These are phyloP conservation scores for Cyberlindnera maritima DNA, from an alignment of 805 yeast species.

Conservation along the genomic window DNA sequence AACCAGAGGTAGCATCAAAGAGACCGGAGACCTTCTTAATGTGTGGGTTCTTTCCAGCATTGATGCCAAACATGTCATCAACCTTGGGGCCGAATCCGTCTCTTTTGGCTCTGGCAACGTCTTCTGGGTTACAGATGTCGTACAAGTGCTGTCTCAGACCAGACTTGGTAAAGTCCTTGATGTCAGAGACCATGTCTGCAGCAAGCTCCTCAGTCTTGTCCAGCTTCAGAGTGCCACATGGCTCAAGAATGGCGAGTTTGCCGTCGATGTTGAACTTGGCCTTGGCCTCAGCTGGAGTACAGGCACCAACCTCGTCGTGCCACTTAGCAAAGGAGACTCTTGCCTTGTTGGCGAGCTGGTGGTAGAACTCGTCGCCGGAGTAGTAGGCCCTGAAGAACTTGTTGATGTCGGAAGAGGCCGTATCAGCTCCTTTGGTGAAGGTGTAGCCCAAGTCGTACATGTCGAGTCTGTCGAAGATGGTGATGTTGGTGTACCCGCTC, in stretches of 20 bases:
- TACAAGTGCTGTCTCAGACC: slow-evolving; percentile 17
- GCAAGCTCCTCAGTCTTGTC: slow-evolving; percentile 10
- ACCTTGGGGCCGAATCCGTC: slow-evolving; percentile 29
- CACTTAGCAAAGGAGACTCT: slow-evolving; percentile 11
- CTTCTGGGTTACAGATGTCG: slow-evolving; percentile 29
- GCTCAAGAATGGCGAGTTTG: slow-evolving; percentile 13
- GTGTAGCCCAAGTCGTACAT: slow-evolving; percentile 28
- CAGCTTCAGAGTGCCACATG: slow-evolving; percentile 15
- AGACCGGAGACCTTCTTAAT: slow-evolving; percentile 24
- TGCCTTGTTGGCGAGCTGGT: slow-evolving; percentile 24
- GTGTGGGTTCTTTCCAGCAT: slow-evolving; percentile 13
- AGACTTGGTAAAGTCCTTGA: slow-evolving; percentile 10
- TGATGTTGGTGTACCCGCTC: slow-evolving; percentile 36
- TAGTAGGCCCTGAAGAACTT: slow-evolving; percentile 38
- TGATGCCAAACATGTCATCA: slow-evolving; percentile 18
- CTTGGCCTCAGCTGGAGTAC: slow-evolving; percentile 13
- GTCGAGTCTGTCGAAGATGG: slow-evolving; percentile 38
- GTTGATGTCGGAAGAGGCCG: slow-evolving; percentile 41
- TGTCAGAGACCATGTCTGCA: slow-evolving; percentile 3
- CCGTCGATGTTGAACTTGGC: slow-evolving; percentile 14
- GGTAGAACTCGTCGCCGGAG: slow-evolving; percentile 35
- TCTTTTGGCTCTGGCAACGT: slow-evolving; percentile 31
- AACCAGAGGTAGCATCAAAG: slow-evolving; percentile 32
- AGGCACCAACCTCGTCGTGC: slow-evolving; percentile 13
- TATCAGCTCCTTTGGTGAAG: slow-evolving; percentile 37